Conservation (phyloP, 2,329 filamentous ascomycete species). For the Sarocladium brachiariae region DNA sequence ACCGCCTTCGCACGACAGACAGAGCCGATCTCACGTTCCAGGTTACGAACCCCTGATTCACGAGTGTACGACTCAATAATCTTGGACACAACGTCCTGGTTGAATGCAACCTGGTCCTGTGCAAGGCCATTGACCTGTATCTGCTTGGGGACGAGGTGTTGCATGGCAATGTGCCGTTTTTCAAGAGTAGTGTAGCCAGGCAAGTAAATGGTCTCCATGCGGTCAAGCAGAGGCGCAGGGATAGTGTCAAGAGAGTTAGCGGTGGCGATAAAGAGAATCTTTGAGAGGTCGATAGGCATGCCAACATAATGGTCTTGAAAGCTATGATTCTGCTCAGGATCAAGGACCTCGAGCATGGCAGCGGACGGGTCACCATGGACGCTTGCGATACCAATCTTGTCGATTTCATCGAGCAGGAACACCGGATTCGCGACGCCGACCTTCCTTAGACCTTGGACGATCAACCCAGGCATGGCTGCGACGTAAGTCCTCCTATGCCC, state of each 20-base stretch:
- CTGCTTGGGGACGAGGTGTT: slow-evolving; percentile 95
- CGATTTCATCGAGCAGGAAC: slow-evolving; percentile 92
- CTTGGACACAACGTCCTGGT: slow-evolving; percentile 81
- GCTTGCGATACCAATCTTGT: slow-evolving; percentile 88
- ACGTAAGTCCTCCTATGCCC: slow-evolving; percentile 95
- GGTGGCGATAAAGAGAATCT: slow-evolving; percentile 95
- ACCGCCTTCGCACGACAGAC: slow-evolving; percentile 95
- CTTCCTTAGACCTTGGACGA: slow-evolving; percentile 91
- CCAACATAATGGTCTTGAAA: slow-evolving; percentile 97
- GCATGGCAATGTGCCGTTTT: slow-evolving; percentile 89
- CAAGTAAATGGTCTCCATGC: slow-evolving; percentile 93
- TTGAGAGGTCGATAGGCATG: slow-evolving; percentile 91
- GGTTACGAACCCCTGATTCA: slow-evolving; percentile 89
- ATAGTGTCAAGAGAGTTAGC: slow-evolving; percentile 95
- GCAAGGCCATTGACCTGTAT: slow-evolving; percentile 81
- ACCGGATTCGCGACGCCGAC: slow-evolving; percentile 94
- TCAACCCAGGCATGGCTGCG: slow-evolving; percentile 94
- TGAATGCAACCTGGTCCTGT: slow-evolving; percentile 67
- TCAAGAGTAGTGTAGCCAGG: slow-evolving; percentile 95
- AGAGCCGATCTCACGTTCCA: slow-evolving; percentile 90
- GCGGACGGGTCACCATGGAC: slow-evolving; percentile 94
- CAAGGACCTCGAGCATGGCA: slow-evolving; percentile 95
- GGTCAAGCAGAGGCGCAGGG: slow-evolving; percentile 83
- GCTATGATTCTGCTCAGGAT: slow-evolving; percentile 92
- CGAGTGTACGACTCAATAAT: slow-evolving; percentile 96